Conservation (phyloP, 805 yeast species). For the Jamesozyma rosinii region DNA sequence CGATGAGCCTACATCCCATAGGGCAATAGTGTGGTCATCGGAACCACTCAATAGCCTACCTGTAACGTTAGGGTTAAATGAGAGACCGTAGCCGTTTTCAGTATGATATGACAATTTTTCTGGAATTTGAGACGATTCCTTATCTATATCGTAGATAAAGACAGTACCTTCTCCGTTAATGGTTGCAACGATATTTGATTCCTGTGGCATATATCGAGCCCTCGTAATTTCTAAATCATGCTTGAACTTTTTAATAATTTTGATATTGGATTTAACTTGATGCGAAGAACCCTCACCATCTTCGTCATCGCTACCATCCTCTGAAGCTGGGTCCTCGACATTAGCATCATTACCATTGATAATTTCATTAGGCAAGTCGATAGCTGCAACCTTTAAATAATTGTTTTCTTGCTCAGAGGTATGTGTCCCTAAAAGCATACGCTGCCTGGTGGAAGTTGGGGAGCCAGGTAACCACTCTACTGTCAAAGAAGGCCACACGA, state of each 20-base stretch:
- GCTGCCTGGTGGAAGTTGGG: conserved; percentile 33
- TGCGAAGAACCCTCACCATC: too few relatives aligned
- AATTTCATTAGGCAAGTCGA: conserved; percentile 41
- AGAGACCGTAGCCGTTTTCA: conserved; percentile 66
- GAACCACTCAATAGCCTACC: conserved; percentile 52
- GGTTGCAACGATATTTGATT: conserved; percentile 47
- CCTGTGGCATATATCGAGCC: conserved; percentile 61
- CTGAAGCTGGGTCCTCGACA: conserved; percentile 3
- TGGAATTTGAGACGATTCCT: conserved; percentile 20
- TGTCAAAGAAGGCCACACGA: conserved; percentile 76
- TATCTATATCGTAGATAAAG: conserved; percentile 40
- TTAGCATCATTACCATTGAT: not conserved
- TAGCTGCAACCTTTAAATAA: conserved; percentile 55
- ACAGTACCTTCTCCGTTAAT: conserved; percentile 61
- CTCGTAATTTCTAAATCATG: conserved; percentile 63
- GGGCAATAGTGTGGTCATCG: conserved; percentile 55
- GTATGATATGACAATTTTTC: conserved; percentile 44
- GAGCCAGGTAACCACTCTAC: conserved; percentile 61
- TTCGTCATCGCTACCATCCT: conserved; percentile 10
- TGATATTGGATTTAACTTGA: conserved; percentile 39
- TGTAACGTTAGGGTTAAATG: conserved; percentile 46
- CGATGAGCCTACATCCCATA: conserved; percentile 42
- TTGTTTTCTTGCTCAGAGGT: conserved; percentile 62
- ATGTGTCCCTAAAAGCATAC: conserved; percentile 60
- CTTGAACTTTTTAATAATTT: conserved; percentile 49